phyloP scores from a whole-genome alignment of 352 stramenopile species.

The Saprolegnia diclina region DNA sequence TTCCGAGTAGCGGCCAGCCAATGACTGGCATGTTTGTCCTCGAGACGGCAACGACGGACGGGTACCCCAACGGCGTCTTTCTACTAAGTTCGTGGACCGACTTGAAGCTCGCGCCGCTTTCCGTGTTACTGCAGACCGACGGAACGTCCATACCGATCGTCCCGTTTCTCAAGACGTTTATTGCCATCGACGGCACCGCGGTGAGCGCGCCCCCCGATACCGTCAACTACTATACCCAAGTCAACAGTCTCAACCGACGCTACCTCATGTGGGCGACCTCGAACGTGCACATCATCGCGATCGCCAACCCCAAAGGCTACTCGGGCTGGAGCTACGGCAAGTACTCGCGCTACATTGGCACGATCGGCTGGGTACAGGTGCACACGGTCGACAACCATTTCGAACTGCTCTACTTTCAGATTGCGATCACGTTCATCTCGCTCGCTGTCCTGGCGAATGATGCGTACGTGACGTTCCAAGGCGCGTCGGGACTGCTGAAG shows the following conservation, averaged over 20 bases:
- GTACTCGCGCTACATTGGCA: background rate
- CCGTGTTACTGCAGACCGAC: background rate
- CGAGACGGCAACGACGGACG: background rate
- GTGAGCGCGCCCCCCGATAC: background rate
- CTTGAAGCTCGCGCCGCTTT: background rate
- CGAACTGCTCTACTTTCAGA: conserved; percentile 5
- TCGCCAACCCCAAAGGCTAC: background rate
- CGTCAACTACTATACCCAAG: background rate
- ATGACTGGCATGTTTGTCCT: conserved; percentile 4
- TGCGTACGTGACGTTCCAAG: background rate
- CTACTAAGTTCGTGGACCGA: conserved; percentile 5
- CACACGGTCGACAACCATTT: conserved; percentile 9
- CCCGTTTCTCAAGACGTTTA: background rate
- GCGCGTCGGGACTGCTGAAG: conserved; percentile 1
- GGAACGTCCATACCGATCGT: background rate
- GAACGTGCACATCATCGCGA: background rate
- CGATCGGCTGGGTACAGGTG: background rate
- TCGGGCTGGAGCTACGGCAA: conserved; percentile 3
- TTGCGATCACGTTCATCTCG: background rate
- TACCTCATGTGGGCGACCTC: conserved; percentile 10
- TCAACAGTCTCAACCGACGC: conserved; percentile 7
- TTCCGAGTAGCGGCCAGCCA: background rate
- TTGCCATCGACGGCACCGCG: background rate
- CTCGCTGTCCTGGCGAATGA: conserved; percentile 1
- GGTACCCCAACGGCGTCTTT: conserved; percentile 1